Base-by-base conservation (phyloP, 164 flowering plant genomes). In the Umbilicus rupestris region DNA sequence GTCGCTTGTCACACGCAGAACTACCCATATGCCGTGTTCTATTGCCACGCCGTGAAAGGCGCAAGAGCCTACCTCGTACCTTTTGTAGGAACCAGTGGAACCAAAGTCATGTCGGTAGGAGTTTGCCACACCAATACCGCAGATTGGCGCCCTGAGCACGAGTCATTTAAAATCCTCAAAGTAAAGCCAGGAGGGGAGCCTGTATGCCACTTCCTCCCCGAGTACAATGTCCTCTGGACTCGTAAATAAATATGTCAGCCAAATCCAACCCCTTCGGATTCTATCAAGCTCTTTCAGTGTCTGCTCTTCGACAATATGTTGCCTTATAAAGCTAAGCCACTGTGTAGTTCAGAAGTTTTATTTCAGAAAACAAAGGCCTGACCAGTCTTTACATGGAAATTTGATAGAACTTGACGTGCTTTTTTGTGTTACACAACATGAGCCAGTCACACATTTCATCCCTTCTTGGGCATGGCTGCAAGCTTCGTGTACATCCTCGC, bases 401-500 rank as follows among this genome's bases (percentile, higher is more conserved):
- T 47, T n/a, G 22, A 47, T 47, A n/a, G 24, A n/a, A 16, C 52
- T 12, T 15, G 24, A n/a, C 4, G 22, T 47, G 24, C 22, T 47
- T 47, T 3, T 16, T 7, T 47, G n/a, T n/a, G 19, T n/a, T 47
- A 47, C 24, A 47, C 4, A n/a, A n/a, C 22, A 47, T 47, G 24
- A 47, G 22, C 9, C 52, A 19, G 52, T 47, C 24, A 4, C 52
- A 47, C 24, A 44, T 52, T 52, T 89, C 80, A 90, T 3, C 96
- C 91, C 78, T 87, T 93, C 81, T 90, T 94, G 14, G 96, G 91
- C 88, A 87, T 87, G 66, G 98, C 96, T 17, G 97, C 96, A 58
- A 93, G 96, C 75, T 83, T 84, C 3, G 98, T 85, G 67, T 93
- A 93, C 98, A 93, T 93, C 72, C 84, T 87, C 66, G 98, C 98